Base-by-base conservation (phyloP, 2,329 filamentous ascomycete genomes). In the Stemphylium lycopersici region DNA sequence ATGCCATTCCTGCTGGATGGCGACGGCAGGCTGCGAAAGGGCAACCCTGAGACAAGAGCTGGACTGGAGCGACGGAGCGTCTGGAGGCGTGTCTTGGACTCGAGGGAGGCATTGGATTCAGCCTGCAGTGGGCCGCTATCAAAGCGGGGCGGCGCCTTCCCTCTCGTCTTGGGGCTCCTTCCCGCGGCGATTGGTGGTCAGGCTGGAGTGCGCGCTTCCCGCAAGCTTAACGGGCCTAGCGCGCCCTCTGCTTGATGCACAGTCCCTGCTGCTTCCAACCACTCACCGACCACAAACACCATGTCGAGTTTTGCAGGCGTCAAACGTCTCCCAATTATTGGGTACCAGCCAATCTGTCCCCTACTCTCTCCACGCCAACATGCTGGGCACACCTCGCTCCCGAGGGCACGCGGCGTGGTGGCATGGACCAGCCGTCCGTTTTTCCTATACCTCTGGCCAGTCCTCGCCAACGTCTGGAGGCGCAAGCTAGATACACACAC, bases 271-370 rank as follows among this genome's bases (percentile, higher is more conserved):
- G 13, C 22, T 36, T 45, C 52, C 62, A 59, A 57, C 68, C 68
- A 71, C 63, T 70, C 65, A 70, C 55, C 57, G 49, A 50, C 49
- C 52, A 36, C 54, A 64, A 56, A 49, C 33, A 45, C 65, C 67
- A 60, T 59, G 63, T 65, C 48, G 51, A 56, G 55, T 66, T 66
- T 62, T 58, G 55, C 62, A 62, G 67, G 69, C 69, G 68, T 65
- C 61, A 71, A 70, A 68, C 66, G 66, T 57, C 59, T 54, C 16
- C 36, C 50, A 58, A 20, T 61, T 59, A 71, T 71, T 71, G 66
- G 69, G 33, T 50, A 40, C 56, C 44, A 56, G 41, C 38, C 6
- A 54, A 51, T 34, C 54, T 44, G 41, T 56, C 53, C 55, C 62
- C 59, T 63, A 57, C 61, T 15, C 42, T 40, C 16, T 34, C 39